phyloP scores from a whole-genome alignment of 2,329 filamentous ascomycete genomes.

The Cladosporium sp. region DNA sequence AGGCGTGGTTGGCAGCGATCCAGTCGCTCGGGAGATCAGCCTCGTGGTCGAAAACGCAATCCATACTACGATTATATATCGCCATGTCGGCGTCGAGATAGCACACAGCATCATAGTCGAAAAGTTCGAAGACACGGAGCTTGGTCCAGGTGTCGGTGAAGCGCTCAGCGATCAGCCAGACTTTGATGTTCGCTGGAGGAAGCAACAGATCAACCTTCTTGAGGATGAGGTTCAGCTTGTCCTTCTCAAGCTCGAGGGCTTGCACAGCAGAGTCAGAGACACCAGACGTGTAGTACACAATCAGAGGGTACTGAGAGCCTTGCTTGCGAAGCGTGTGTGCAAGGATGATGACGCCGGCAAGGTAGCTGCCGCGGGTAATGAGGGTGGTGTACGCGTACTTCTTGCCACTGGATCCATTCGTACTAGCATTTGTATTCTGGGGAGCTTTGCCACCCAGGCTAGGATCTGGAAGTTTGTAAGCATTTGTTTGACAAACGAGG shows the following conservation, averaged over 20 bases:
- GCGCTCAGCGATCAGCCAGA: conserved; percentile 50
- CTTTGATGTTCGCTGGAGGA: conserved; percentile 38
- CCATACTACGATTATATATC: conserved; percentile 44
- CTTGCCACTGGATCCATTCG: conserved; percentile 5
- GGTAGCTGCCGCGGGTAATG: conserved; percentile 53
- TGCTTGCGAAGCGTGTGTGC: conserved; percentile 51
- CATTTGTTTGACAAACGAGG: neutral
- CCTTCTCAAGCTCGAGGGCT: conserved; percentile 45
- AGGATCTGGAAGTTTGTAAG: conserved; percentile 6
- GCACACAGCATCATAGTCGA: conserved; percentile 44
- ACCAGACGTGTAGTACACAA: conserved; percentile 52
- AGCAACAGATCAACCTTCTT: conserved; percentile 44
- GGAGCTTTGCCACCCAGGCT: conserved; percentile 10
- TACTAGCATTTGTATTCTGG: neutral
- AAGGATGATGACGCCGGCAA: conserved; percentile 54
- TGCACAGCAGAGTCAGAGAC: conserved; percentile 43
- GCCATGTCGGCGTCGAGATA: conserved; percentile 58
- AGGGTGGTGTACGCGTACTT: conserved; percentile 51
- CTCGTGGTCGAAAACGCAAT: conserved; percentile 45
- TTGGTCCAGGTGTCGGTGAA: conserved; percentile 59
- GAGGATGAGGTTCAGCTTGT: conserved; percentile 43
- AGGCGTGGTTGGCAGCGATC: conserved; percentile 53
- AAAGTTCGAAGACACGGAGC: conserved; percentile 53
- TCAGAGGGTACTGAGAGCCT: conserved; percentile 48
- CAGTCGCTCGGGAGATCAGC: conserved; percentile 41